Evolutionary conservation across 129 eudicot genomes (phyloP), one percentile per base, ranked within the genome.

Genomic region (Centrapalus pauciflorus): DNA sequence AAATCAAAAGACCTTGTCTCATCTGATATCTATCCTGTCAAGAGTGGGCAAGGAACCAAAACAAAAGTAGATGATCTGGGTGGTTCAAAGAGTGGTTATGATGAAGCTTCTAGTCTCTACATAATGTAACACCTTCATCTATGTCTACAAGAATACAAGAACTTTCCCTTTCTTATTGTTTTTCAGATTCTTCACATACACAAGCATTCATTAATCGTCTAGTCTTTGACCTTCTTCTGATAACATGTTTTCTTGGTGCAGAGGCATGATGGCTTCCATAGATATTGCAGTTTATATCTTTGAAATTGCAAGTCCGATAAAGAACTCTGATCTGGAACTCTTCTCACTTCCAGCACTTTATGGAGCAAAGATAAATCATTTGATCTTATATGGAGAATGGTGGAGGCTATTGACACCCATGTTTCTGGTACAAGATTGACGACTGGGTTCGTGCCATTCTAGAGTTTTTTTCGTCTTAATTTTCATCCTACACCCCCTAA

Each of bases 341-440:
- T 84, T 84, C 45, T 87, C 97, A 51, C 79, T 90, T 66, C 97
- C 97, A 12, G 74, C 80, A 82, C 74, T 84, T 13, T 90, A 87
- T 72, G 97, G 97, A 59, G 97, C 97, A 41, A 90, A 90, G 84
- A 81, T 90, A 50, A 90, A 90, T 74, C 81, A 87, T 62, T 74
- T 87, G 71, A 90, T 90, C 58, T 46, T 87, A 51, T 46, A 62
- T 48, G 97, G 97, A 71, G 97, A 90, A 79, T 90, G 95, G 95
- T 90, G 97, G 97, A 85, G 97, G 76, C 90, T 90, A 14, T 66
- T 90, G 70, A 90, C 97, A 48, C 96, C 97, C 29, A 90, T 90
- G 88, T 90, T 90, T 90, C 97, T 90, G 97, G 97, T 90, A 90
- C 97, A 87, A 78, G 90, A 87, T 84, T 78, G 79, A 81, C 11